Evolutionary conservation across 305 asterid species (phyloP).

Genomic region (Stenogyne calaminthoides): DNA sequence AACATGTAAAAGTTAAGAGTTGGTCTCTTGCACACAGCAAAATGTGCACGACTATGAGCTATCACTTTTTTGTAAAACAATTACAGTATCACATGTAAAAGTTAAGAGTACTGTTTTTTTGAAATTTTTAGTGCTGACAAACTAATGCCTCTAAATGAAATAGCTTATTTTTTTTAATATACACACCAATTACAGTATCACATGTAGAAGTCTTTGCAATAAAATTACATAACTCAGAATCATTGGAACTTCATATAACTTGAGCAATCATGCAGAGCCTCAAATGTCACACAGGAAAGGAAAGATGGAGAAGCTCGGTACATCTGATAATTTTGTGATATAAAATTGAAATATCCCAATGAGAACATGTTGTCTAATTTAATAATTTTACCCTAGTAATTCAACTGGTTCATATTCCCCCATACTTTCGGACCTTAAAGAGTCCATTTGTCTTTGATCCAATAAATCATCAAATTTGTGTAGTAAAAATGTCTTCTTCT

Average conservation of each 20-base stretch:
- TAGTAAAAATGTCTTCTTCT: no score
- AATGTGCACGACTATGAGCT: not conserved
- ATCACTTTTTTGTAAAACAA: not conserved
- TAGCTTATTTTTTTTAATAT: no score
- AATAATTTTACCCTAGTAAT: constrained; percentile 14
- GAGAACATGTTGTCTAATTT: not conserved
- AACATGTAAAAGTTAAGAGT: not conserved
- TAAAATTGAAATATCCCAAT: no score
- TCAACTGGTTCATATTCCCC: not conserved
- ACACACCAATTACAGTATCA: no score
- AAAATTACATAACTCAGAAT: not conserved
- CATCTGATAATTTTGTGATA: not conserved
- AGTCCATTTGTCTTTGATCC: not conserved
- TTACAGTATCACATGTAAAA: no score
- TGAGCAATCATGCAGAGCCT: not conserved
- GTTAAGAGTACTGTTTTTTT: no score
- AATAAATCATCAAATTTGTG: constrained; percentile 3
- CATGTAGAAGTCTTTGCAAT: no score
- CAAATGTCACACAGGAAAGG: not conserved
- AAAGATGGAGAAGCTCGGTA: not conserved
- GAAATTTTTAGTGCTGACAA: no score
- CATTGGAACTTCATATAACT: not conserved
- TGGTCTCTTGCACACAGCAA: no score
- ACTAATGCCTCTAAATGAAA: no score
- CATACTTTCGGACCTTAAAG: not conserved